Base-by-base conservation (phyloP, 192 early-diverging fungal genomes). In the Rhizoclosmatium globosum region DNA sequence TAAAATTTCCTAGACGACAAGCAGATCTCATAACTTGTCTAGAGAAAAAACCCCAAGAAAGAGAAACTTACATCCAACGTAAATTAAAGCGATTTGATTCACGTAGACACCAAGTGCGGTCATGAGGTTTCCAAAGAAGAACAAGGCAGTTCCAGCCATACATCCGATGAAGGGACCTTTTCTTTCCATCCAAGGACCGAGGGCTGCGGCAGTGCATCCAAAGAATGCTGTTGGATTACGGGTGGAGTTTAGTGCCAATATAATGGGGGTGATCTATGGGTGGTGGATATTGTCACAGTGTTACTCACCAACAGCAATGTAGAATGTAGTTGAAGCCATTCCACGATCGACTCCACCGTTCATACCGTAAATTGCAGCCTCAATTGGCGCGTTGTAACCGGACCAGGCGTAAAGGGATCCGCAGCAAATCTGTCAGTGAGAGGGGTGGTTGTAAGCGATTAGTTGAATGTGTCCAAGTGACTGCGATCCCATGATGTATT, bases 121-220 rank as follows among this genome's bases (percentile, higher is more conserved):
- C 21, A 93, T 70, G 69, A 93, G 87, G 74, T 94, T 90, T 0
- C 92, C 94, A 43, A 89, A 42, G 72, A 89, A 92, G 80, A 93
- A 94, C 31, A 94, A 79, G 13, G 79, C 58, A 3, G 91, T 86
- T 6, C 91, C 94, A 13, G 93, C 77, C 15, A 90, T 58, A 1
- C 91, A 85, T 57, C 90, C 91, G 82, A 87, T 85, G n/a, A 90
- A 86, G 38, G 93, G 93, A 42, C 91, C 91, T 70, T 89, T 87
- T 47, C 91, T 89, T 81, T 94, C 93, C 65, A 94, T 85, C 93
- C 93, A 94, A 0, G 93, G 93, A 4, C 93, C 93, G 62, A 92
- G 86, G n/a, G 90, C 50, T 23, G 92, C 92, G 43, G 92, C 89
- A 6, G 92, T 89, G 42, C 85, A 68, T 39, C 93, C 93, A 76